Evolutionary conservation across 1,139 yeast genomes (phyloP), one percentile per base, ranked within the genome.

Genomic region (Geotrichum citri-aurantii): DNA sequence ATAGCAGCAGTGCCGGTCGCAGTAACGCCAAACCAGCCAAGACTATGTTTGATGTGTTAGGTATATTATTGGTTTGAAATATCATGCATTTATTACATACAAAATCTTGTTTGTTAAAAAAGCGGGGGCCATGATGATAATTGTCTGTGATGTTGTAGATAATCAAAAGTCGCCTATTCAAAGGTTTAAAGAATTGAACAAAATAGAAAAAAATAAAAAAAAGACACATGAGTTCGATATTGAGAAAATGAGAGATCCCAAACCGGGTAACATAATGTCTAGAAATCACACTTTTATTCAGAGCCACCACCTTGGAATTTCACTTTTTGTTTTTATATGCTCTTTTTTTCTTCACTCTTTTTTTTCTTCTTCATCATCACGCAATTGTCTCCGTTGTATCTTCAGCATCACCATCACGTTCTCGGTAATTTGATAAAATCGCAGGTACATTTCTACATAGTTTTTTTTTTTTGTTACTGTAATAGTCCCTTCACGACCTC

Each of bases 91-190:
- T 21, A 2, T 2, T 7, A 23, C 59, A 11, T 56, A 56, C 59
- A 56, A 56, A 48, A 56, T 52, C 21, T 56, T 56, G 56, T 56
- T 29, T 24, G 42, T 56, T 10, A 56, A 47, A n/a, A 56, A 48
- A 19, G 46, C 52, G 7, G 56, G 50, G 5, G 56, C 59, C 59
- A 56, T 56, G 2, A n/a, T 48, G 4, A 26, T 50, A 48, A 21
- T 24, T 14, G 42, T 19, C 17, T 17, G 10, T 14, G 8, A 19
- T 10, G 50, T 6, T 42, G 24, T 26, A 14, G 49, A 21, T 23
- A 19, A 51, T 23, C 5, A 8, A 24, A 37, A 14, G 19, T 14
- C 6, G 42, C n/a, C 33, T 50, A 27, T 33, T 19, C 6, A 21
- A 24, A 50, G 46, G 17, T 50, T 21, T 24, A 11, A 50, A 14